Base-by-base conservation (phyloP, 2,329 filamentous ascomycete genomes). In the Alternaria arborescens region DNA sequence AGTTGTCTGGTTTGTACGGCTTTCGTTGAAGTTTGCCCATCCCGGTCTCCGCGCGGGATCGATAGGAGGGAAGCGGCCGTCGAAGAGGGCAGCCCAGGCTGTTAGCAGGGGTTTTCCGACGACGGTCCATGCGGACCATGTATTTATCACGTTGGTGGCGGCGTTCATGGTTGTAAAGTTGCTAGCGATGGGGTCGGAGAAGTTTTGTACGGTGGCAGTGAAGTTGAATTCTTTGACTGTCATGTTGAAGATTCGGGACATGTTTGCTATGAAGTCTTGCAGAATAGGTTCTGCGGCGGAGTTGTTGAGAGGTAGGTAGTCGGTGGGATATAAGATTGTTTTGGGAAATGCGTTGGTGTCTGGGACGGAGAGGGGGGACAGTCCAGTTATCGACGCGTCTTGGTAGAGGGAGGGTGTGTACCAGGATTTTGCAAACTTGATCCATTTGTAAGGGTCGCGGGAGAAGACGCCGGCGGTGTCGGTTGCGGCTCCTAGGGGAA, bases 231-330 rank as follows among this genome's bases (percentile, higher is more conserved):
- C 61, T 55, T 78, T 73, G 20, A 78, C 72, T 7, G 67, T 76
- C 75, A 80, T 80, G 47, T 72, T 71, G 60, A 81, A 79, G 6
- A 79, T 64, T 4, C 68, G 46, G 3, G 74, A 74, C 57, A 80
- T 61, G 41, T 78, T 77, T 14, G 44, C 60, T 42, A 82, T 75
- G 62, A 81, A 81, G 0, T 58, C 59, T 60, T 80, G 75, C 0
- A 82, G 70, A 8, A 81, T 72, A 1, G 71, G 68, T 38, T 81
- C 77, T 0, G 79, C 78, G 2, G 78, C 77, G 0, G 79, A 54
- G 57, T 81, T 82, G 58, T 69, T 76, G 3, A 81, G 68, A 0
- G 80, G 80, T 0, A 81, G 70, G 53, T 81, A 81, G 47, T 82
- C 80, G 3, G 69, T 71, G 2, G 78, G 78, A 56, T 82, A 81